A percentile compares a stretch with the other conserved stretches of the same genome.
phyloP scores from a whole-genome alignment of 169 alveolate species.

The Plasmodium yoelii region DNA sequence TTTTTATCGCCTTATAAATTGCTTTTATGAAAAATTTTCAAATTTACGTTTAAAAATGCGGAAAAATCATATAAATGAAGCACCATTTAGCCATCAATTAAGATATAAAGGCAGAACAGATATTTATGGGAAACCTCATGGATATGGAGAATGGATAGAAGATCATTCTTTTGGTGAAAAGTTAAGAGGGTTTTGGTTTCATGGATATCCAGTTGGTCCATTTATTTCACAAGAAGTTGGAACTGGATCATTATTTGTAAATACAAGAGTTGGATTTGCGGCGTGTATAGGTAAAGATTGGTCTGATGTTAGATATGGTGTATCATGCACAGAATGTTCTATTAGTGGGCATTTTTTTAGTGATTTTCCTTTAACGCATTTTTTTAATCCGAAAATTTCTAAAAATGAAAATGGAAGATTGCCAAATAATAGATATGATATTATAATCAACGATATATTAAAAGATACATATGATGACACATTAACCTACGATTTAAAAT shows the following conservation, averaged over 20 bases:
- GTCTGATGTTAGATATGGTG: constrained; percentile 84
- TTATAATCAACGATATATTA: constrained; percentile 64
- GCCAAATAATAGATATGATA: constrained; percentile 72
- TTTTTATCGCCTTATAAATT: constrained; percentile 78
- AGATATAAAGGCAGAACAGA: constrained; percentile 89
- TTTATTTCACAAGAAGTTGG: constrained; percentile 92
- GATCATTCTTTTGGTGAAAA: constrained; percentile 91
- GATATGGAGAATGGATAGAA: constrained; percentile 93
- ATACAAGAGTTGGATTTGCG: constrained; percentile 86
- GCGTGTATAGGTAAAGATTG: constrained; percentile 79
- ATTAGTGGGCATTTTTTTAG: constrained; percentile 91
- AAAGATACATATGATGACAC: constrained; percentile 62
- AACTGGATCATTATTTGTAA: constrained; percentile 87
- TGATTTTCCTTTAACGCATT: constrained; percentile 88
- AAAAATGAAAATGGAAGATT: constrained; percentile 62
- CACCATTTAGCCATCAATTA: constrained; percentile 89
- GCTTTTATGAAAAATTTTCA: constrained; percentile 56
- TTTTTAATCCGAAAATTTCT: constrained; percentile 82
- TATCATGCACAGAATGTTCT: constrained; percentile 91
- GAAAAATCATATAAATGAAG: constrained; percentile 55
- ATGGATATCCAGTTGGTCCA: constrained; percentile 93
- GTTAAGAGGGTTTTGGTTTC: constrained; percentile 89
- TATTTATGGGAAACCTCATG: constrained; percentile 90
- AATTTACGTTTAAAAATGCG: constrained; percentile 48
- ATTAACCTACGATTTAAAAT: constrained; percentile 54